A percentile compares a stretch with the other conserved stretches of the same genome.
phyloP scores from a whole-genome alignment of 2,329 filamentous ascomycete species.

The Plectosphaerella cucumerina region DNA sequence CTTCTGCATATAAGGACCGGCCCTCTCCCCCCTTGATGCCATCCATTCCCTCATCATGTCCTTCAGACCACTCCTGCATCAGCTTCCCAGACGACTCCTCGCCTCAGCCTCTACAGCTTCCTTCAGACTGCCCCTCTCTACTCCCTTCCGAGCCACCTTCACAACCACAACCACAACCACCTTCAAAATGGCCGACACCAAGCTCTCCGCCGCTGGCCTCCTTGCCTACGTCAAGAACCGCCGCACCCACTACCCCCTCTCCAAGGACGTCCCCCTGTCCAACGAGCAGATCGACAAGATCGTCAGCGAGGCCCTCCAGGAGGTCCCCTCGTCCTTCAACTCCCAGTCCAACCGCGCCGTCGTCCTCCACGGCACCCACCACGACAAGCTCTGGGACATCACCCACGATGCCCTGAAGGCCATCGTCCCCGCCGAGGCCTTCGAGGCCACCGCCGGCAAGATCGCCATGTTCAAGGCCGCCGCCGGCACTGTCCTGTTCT shows the following conservation, averaged over 20 bases:
- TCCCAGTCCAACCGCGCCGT: slow-evolving; percentile 76
- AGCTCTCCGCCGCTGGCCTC: slow-evolving; percentile 41
- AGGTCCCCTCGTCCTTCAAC: slow-evolving; percentile 84
- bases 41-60: not conserved
- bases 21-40: not conserved
- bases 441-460: slow-evolving; percentile 44
- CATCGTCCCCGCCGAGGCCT: slow-evolving; percentile 63
- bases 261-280: slow-evolving; percentile 57
- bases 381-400: slow-evolving; percentile 84
- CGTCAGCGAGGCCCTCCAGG: slow-evolving; percentile 57
- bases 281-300: slow-evolving; percentile 60
- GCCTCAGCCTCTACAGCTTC: not conserved
- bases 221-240: slow-evolving; percentile 63
- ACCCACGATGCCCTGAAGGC: slow-evolving; percentile 59
- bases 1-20: not conserved
- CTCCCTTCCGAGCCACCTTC: slow-evolving; percentile 8
- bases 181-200: slow-evolving; percentile 37
- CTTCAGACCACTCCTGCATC: not conserved
- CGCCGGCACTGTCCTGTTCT: slow-evolving; percentile 85
- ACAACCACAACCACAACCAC: slow-evolving; percentile 20
- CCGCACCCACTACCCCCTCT: slow-evolving; percentile 65
- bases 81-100: slow-evolving; percentile 2
- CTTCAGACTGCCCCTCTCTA: slow-evolving; percentile 3
- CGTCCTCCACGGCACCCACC: slow-evolving; percentile 75
- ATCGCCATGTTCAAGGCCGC: slow-evolving; percentile 59